Base-by-base conservation (phyloP, 2,329 filamentous ascomycete genomes). In the Microthyrium microscopicum region DNA sequence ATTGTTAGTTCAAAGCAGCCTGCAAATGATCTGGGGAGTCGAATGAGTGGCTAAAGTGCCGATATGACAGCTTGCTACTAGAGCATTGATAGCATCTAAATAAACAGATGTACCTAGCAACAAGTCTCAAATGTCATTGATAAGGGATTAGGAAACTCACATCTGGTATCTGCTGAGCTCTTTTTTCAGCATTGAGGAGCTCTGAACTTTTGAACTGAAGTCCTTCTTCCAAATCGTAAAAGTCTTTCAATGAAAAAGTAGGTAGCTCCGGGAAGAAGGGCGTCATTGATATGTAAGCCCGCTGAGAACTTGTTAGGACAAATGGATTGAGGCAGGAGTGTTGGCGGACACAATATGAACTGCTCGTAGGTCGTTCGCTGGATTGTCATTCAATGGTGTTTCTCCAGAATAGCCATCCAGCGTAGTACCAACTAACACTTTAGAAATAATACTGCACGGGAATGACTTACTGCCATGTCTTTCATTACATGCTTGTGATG, bases 211-310 rank as follows among this genome's bases (percentile, higher is more conserved):
- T 52, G 43, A 33, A 32, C 5, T 15, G 18, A 15, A 17, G 18
- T 20, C 30, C 30, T 18, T 32, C 5, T 9, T 32, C 22, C 3
- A 16, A 13, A 22, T 12, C 13, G 3, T 21, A 21, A 13, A 32
- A 32, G 4, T 5, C 16, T 55, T 57, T 16, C 42, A 35, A 5
- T 38, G 31, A 1, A 56, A 56, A 2, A 48, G 26, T 24, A 52
- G 39, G 1, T 51, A 53, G 9, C 48, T 39, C n/a, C 60, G 48
- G 39, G 59, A 62, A 60, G 45, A 61, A 62, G 5, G 57, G 46
- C 1, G 47, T 43, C 32, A 58, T 51, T 27, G 50, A 49, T 5
- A 49, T 49, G 31, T 51, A 49, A 2, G 57, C 56, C 6, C 30
- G 30, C n/a, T n/a, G n/a, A n/a, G n/a, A n/a, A n/a, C n/a, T n/a